Percentiles rank a stretch among this genome's conserved stretches.
Evolutionary conservation across 176 grass and related monocot genomes (phyloP).

Genomic region (Zea mays): Zm-B73-REFERENCE-NAM-5.0 NC_050097.1:13922501-13923000

Average conservation of each 20-base stretch:
- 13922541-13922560: constrained; percentile 62
- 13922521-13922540: constrained; percentile 68
- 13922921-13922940: constrained; percentile 36
- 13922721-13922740: not conserved
- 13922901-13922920: not conserved
- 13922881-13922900: not conserved
- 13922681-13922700: not conserved
- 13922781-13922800: constrained; percentile 4
- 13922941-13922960: constrained; percentile 18
- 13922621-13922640: not conserved
- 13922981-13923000: not conserved
- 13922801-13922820: not conserved
- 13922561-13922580: constrained; percentile 86
- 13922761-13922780: not conserved
- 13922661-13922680: not conserved
- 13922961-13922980: not conserved
- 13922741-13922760: not conserved
- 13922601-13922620: not conserved
- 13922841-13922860: not conserved
- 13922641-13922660: constrained; percentile 12
- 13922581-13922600: constrained; percentile 26
- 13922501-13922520: constrained; percentile 95
- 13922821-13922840: not conserved
- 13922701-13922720: not conserved
- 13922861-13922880: not conserved